Percentiles rank a stretch among this genome's conserved stretches.
Evolutionary conservation across 192 early-diverging fungal genomes (phyloP).

Genomic region (Coemansia sp.): DNA sequence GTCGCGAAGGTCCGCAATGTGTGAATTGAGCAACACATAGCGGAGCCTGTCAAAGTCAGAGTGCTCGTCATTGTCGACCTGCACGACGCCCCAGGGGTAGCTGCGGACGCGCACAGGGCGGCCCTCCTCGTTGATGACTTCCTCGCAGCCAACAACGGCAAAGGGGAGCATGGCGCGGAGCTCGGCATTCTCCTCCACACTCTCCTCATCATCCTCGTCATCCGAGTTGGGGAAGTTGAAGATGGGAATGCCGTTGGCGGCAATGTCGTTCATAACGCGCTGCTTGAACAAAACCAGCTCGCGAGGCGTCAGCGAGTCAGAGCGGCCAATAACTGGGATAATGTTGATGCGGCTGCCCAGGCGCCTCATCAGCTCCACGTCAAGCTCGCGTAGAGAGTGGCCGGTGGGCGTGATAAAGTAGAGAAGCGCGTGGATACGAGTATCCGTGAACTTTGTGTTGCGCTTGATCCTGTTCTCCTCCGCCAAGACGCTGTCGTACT

Average conservation of each 20-base stretch:
- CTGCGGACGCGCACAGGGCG: slow-evolving; percentile 86
- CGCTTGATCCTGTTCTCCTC: slow-evolving; percentile 84
- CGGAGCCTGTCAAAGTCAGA: slow-evolving; percentile 95
- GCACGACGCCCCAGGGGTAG: slow-evolving; percentile 96
- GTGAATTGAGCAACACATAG: slow-evolving; percentile 90
- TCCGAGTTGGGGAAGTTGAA: slow-evolving; percentile 96
- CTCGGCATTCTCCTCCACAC: slow-evolving; percentile 96
- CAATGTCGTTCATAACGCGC: slow-evolving; percentile 96
- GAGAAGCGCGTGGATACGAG: slow-evolving; percentile 91
- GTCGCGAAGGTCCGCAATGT: slow-evolving; percentile 96
- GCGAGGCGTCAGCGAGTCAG: slow-evolving; percentile 86
- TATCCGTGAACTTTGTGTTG: slow-evolving; percentile 89
- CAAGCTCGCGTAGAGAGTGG: slow-evolving; percentile 93
- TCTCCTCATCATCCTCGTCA: slow-evolving; percentile 99
- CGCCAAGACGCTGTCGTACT: slow-evolving; percentile 92
- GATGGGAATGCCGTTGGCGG: slow-evolving; percentile 91
- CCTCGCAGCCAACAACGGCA: slow-evolving; percentile 93
- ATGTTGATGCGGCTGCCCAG: slow-evolving; percentile 92
- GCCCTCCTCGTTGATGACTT: slow-evolving; percentile 78
- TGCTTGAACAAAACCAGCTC: slow-evolving; percentile 89
- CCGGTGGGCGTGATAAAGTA: slow-evolving; percentile 99
- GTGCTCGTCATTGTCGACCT: slow-evolving; percentile 96
- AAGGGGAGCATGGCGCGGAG: slow-evolving; percentile 90
- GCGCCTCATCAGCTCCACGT: slow-evolving; percentile 90
- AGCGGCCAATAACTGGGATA: slow-evolving; percentile 92